Evolutionary conservation across 2,329 filamentous ascomycete genomes (phyloP).

Genomic region (Parastagonospora nodorum): DNA sequence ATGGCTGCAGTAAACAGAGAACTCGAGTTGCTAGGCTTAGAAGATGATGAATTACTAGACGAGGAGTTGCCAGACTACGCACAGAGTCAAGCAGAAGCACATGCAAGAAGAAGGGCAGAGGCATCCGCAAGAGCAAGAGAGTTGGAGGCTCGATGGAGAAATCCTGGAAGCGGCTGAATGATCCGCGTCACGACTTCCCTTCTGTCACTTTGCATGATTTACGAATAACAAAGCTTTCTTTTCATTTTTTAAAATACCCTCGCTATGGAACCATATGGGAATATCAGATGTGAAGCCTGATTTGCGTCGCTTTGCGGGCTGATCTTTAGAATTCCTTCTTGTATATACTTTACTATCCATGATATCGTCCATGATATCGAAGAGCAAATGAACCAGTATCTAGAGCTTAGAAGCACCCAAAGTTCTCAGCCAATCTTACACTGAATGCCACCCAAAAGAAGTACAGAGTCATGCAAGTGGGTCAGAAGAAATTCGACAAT

Average conservation of each 20-base stretch:
- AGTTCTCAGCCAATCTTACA: too few relatives aligned
- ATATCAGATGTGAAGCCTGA: too few relatives aligned
- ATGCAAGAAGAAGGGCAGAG: constrained; percentile 44
- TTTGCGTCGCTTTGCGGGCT: too few relatives aligned
- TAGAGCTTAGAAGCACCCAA: too few relatives aligned
- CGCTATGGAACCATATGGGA: neutral
- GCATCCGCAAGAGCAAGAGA: constrained; percentile 53
- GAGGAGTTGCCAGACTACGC: constrained; percentile 54
- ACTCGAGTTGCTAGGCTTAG: constrained; percentile 36
- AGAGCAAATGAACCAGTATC: too few relatives aligned
- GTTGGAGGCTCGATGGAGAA: constrained; percentile 51
- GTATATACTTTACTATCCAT: too few relatives aligned
- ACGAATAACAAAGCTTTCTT: neutral
- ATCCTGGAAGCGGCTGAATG: constrained; percentile 10
- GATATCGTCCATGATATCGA: too few relatives aligned
- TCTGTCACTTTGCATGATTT: neutral
- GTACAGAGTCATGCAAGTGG: too few relatives aligned
- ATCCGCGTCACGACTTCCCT: too few relatives aligned
- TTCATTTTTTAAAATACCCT: constrained; percentile 9
- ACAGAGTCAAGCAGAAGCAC: constrained; percentile 54
- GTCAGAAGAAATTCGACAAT: too few relatives aligned
- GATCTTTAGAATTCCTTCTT: too few relatives aligned
- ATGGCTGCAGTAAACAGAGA: constrained; percentile 36
- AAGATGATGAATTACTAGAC: constrained; percentile 36
- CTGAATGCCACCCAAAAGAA: too few relatives aligned